phyloP scores from a whole-genome alignment of 2,329 filamentous ascomycete species.

The Elsinoe batatas region DNA sequence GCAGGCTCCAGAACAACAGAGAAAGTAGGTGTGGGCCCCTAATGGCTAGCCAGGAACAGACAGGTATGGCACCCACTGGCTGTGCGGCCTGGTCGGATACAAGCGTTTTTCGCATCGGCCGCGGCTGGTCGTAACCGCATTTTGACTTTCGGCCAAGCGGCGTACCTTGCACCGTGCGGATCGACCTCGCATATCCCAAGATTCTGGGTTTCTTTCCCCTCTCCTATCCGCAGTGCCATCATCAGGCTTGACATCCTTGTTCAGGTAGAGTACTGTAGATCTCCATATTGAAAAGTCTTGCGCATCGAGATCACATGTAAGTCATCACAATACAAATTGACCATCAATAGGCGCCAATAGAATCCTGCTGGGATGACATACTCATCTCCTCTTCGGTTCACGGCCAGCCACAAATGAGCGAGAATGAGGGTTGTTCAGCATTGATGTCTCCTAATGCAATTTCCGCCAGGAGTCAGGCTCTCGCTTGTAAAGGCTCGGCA shows the following conservation, averaged over 20 bases:
- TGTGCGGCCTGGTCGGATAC: neutral
- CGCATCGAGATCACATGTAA: conserved; percentile 5
- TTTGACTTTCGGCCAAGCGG: conserved; percentile 5
- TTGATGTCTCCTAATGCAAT: conserved; percentile 9
- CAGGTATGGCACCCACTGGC: neutral
- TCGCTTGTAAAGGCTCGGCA: conserved; percentile 1
- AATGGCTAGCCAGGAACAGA: conserved; percentile 8
- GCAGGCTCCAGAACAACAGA: conserved; percentile 9
- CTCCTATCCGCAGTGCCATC: conserved; percentile 6
- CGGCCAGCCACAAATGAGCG: neutral
- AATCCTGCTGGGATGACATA: neutral
- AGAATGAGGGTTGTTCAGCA: neutral
- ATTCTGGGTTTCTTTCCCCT: conserved; percentile 4
- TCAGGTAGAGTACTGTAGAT: neutral
- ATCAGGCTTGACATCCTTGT: conserved; percentile 2
- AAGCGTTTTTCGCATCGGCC: conserved; percentile 1
- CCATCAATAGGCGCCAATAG: neutral
- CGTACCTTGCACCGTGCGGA: conserved; percentile 11
- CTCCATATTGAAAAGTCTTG: neutral
- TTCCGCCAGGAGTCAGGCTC: conserved; percentile 2
- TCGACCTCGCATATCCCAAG: conserved; percentile 11
- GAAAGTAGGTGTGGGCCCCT: neutral
- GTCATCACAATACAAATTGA: neutral
- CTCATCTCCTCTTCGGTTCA: neutral
- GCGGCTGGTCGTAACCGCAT: neutral